Percentiles rank a stretch among this genome's conserved stretches.
Conservation (phyloP, 805 yeast species). For the Torulaspora maleeae region DNA sequence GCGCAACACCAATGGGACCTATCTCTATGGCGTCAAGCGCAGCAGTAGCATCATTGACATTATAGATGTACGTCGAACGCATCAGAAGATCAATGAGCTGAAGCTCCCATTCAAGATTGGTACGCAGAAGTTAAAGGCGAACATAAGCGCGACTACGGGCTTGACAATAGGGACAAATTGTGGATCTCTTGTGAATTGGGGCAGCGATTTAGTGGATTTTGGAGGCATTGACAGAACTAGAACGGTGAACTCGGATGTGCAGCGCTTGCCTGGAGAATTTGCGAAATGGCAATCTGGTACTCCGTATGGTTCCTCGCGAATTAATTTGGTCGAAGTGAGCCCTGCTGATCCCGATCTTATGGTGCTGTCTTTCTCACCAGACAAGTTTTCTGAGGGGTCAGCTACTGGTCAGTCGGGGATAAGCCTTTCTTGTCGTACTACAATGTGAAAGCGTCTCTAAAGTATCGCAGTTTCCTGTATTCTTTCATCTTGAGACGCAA, state of each 20-base stretch:
- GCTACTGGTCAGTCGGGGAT: constrained; percentile 8
- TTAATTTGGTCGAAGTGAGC: constrained; percentile 20
- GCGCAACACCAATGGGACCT: constrained; percentile 37
- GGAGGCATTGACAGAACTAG: constrained; percentile 23
- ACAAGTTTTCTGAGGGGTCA: constrained; percentile 14
- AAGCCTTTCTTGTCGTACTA: constrained; percentile 8
- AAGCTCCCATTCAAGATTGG: constrained; percentile 22
- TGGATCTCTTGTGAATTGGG: constrained; percentile 27
- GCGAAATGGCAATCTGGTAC: not conserved
- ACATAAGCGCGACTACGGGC: constrained; percentile 19
- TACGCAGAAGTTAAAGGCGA: constrained; percentile 27
- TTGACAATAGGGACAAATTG: constrained; percentile 24
- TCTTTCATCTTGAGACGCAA: constrained; percentile 21
- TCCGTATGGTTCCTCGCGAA: constrained; percentile 5
- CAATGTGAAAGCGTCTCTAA: constrained; percentile 28
- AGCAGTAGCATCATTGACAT: constrained; percentile 31
- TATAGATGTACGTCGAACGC: constrained; percentile 33
- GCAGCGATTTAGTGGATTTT: constrained; percentile 24
- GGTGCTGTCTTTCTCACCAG: constrained; percentile 25
- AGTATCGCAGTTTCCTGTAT: constrained; percentile 25
- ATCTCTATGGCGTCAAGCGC: constrained; percentile 35
- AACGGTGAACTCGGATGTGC: not conserved
- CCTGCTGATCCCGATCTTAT: constrained; percentile 18
- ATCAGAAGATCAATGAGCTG: constrained; percentile 14
- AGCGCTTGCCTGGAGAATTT: not conserved